Base-by-base conservation (phyloP, 192 early-diverging fungal genomes). In the Phycomyces blakesleeanus region DNA sequence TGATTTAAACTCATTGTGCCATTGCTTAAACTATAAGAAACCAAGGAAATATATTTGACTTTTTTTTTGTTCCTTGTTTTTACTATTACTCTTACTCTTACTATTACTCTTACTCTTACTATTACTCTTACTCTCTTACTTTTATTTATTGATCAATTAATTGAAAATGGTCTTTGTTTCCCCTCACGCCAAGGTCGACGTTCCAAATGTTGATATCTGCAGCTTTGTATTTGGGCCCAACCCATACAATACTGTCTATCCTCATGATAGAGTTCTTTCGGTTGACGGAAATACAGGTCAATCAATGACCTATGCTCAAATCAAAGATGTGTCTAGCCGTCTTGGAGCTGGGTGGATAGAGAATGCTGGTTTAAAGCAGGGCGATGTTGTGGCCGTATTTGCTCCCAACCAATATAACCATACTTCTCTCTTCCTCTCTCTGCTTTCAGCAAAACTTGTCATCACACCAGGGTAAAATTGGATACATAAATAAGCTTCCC, bases 371-470 rank as follows among this genome's bases (percentile, higher is more conserved):
- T 76, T 93, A 51, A 77, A 82, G 24, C 82, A 80, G 24, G 87
- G 88, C 16, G 87, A 93, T 54, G 81, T 85, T 15, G 74, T 94
- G 14, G 89, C 82, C 20, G 68, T 91, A 15, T 81, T 87, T 40
- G 71, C 89, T 5, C 90, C 87, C 26, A 94, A 93, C 76, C 76
- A 81, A 51, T 84, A 85, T 69, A 84, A 89, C 22, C 66, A 86
- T 26, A 83, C 79, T 11, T 66, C 86, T 12, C 73, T 90, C 42
- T 84, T 85, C 20, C 72, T 84, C 20, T 73, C 71, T 3, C 39
- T 73, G 27, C 77, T 91, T 12, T 81, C 83, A 63, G 81, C 82
- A 6, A 84, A 89, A 27, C 82, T 83, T n/a, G 75, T 85, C 1
- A 80, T 92, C 16, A 87, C 91, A 1, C 85, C 87, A 12, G 85